Base-by-base conservation (phyloP, 805 yeast genomes). In the Barnettozyma siamensis region DNA sequence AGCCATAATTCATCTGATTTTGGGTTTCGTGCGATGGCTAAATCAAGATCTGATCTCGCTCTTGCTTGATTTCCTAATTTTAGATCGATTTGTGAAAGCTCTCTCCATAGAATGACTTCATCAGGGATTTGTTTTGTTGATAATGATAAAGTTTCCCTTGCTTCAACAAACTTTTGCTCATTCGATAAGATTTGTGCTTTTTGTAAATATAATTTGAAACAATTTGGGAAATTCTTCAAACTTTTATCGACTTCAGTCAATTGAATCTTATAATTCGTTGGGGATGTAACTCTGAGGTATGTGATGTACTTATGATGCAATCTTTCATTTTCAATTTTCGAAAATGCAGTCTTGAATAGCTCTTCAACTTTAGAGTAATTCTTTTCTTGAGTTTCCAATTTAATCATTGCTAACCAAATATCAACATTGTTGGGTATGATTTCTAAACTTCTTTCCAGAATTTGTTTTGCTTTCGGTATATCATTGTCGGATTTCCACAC, bases 31-130 rank as follows among this genome's bases (percentile, higher is more conserved):
- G 78, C 47, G 7, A 84, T 57, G 0, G 84, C 93, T 20, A 76
- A 64, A 50, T 88, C 96, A 18, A 88, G 60, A 1, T 73, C 66
- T 0, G 95, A 79, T 45, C 96, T 73, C 0, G 95, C 88, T 43
- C 76, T 67, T 3, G 80, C 71, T 2, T 67, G 44, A 2, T 69
- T 65, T 1, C 66, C 66, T 10, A 71, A 51, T 1, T 56, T 46
- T 1, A 47, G 36, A 46, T 79, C 83, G 3, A 75, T 40, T 3
- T 55, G 48, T 0, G 88, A 67, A 7, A 78, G 54, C 6, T 63
- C 45, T 2, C 75, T 57, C 89, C 95, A 86, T 8, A 88, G 45
- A 3, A 55, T 43, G 0, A 67, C 55, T 4, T 64, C 62, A 0
- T 59, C 35, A 0, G 83, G 76, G 37, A 80, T 64, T 1, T 48